Conservation (phyloP, 1,284 basidiomycete genomes). For the Prillingera fragicola region DNA sequence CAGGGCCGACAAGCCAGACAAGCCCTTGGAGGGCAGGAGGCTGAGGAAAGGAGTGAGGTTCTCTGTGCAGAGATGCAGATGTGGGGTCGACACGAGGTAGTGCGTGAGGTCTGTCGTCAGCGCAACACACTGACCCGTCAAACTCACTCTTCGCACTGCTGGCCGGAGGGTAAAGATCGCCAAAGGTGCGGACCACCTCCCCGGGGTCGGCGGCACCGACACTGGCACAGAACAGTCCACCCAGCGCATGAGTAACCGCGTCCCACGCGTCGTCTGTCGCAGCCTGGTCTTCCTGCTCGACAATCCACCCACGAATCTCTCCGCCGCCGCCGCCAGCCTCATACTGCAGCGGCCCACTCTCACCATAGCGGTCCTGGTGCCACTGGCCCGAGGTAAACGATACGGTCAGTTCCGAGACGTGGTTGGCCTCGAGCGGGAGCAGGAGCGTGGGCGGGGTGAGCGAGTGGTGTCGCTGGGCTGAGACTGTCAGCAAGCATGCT, state of each 20-base stretch:
- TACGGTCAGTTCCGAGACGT: slow-evolving; percentile 78
- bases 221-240: slow-evolving; percentile 90
- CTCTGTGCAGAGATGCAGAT: slow-evolving; percentile 86
- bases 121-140: not conserved
- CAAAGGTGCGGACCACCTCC: slow-evolving; percentile 47
- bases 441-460: slow-evolving; percentile 79
- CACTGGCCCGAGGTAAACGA: slow-evolving; percentile 84
- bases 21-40: slow-evolving; percentile 84
- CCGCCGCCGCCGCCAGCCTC: slow-evolving; percentile 75
- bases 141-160: slow-evolving; percentile 8
- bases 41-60: slow-evolving; percentile 94
- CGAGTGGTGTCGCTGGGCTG: slow-evolving; percentile 68
- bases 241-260: slow-evolving; percentile 77
- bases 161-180: slow-evolving; percentile 56
- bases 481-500: slow-evolving; percentile 2
- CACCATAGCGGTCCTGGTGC: slow-evolving; percentile 80
- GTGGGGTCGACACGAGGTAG: slow-evolving; percentile 59
- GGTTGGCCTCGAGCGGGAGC: slow-evolving; percentile 76
- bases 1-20: slow-evolving; percentile 79
- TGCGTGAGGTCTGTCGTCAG: slow-evolving; percentile 27
- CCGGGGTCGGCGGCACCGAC: slow-evolving; percentile 61
- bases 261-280: slow-evolving; percentile 69
- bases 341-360: slow-evolving; percentile 54
- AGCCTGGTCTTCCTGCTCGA: slow-evolving; percentile 40
- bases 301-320: slow-evolving; percentile 83